Evolutionary conservation across 768 basidiomycete species (phyloP).

Genomic region (Hericium alpestre): DNA sequence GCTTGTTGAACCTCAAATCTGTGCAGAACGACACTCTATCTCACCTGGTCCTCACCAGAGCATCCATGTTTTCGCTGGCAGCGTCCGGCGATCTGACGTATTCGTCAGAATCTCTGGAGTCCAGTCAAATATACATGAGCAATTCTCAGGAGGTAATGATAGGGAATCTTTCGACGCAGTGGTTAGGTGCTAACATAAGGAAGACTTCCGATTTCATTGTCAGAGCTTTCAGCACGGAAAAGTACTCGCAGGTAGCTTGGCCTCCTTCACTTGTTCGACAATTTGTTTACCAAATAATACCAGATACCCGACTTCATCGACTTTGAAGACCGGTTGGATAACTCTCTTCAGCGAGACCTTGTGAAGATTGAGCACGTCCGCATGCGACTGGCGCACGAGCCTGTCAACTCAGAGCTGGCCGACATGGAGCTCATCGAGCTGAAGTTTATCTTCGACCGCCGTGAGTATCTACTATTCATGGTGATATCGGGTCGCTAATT

Average conservation of each 20-base stretch:
- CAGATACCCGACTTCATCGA: slow-evolving; percentile 78
- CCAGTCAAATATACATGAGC: slow-evolving; percentile 70
- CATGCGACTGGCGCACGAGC: slow-evolving; percentile 72
- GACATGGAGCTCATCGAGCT: slow-evolving; percentile 79
- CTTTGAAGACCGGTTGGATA: slow-evolving; percentile 74
- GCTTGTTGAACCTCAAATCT: slow-evolving; percentile 67
- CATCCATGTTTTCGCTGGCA: slow-evolving; percentile 70
- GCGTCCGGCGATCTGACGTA: slow-evolving; percentile 67
- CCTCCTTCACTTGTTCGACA: background rate
- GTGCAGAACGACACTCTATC: slow-evolving; percentile 86
- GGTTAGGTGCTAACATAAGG: background rate
- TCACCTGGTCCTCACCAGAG: slow-evolving; percentile 68
- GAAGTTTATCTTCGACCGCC: slow-evolving; percentile 71
- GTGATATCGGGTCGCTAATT: background rate
- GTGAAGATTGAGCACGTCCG: slow-evolving; percentile 77
- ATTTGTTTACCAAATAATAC: background rate
- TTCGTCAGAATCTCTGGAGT: slow-evolving; percentile 65
- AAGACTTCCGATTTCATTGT: slow-evolving; percentile 75
- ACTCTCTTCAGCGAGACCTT: slow-evolving; percentile 76
- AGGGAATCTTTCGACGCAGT: background rate
- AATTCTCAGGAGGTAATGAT: slow-evolving; percentile 63
- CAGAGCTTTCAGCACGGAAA: slow-evolving; percentile 68
- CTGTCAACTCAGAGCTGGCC: slow-evolving; percentile 56
- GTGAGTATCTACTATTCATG: slow-evolving; percentile 29
- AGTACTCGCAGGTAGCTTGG: slow-evolving; percentile 61